Evolutionary conservation across 257 asterid genomes (phyloP).

Genomic region (Scutellaria minor): DNA sequence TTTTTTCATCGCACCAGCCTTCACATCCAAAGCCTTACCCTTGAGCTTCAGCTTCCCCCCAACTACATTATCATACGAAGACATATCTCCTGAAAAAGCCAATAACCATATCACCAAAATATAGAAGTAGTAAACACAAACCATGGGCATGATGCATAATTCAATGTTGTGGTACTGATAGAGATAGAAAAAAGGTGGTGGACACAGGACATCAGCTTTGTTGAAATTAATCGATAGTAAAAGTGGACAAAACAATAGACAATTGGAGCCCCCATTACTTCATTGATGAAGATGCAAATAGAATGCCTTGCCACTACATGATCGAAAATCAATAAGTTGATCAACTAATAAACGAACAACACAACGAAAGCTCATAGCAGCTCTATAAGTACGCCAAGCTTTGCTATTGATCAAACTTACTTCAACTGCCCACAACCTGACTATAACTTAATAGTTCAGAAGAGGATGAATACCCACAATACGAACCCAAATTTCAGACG

Average conservation of each 20-base stretch:
- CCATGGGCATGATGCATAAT: background rate
- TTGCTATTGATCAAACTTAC: background rate
- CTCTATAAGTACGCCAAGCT: background rate
- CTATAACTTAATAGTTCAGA: background rate
- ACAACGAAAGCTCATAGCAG: background rate
- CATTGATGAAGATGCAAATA: background rate
- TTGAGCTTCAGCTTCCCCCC: constrained; percentile 90
- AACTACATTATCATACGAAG: constrained; percentile 80
- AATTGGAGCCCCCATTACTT: background rate
- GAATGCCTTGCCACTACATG: background rate
- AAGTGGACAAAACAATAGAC: background rate
- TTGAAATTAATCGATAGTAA: background rate
- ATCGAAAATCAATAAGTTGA: background rate
- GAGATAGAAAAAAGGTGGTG: background rate
- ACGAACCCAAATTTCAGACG: constrained; percentile 13
- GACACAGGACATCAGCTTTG: background rate
- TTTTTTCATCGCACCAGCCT: constrained; percentile 67
- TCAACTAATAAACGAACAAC: background rate
- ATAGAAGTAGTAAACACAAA: constrained; percentile 16
- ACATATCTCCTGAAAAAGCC: constrained; percentile 56
- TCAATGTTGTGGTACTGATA: background rate
- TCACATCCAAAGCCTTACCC: constrained; percentile 96
- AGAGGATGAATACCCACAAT: background rate
- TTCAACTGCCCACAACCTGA: background rate
- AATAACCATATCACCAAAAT: constrained; percentile 1